A percentile compares a stretch with the other conserved stretches of the same genome.
phyloP scores from a whole-genome alignment of 2,329 filamentous ascomycete species.

The Fusarium equiseti region DNA sequence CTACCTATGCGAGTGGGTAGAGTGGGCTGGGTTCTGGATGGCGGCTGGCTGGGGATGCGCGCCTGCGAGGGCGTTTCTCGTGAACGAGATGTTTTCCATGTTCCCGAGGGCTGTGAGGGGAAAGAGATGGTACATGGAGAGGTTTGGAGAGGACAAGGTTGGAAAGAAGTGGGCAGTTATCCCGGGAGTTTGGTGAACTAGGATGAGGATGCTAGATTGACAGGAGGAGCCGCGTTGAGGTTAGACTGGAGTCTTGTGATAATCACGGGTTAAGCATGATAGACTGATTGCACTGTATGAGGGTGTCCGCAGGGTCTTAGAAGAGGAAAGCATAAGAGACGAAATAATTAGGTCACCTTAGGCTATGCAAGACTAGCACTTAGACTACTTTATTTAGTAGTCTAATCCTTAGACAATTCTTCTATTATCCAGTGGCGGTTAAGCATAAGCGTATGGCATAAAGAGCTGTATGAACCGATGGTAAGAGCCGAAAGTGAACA shows the following conservation, averaged over 20 bases:
- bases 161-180: conserved; percentile 79
- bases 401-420: background rate
- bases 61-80: conserved; percentile 82
- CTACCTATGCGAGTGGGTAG: conserved; percentile 96
- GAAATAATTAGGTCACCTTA: background rate
- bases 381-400: background rate
- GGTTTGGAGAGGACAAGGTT: conserved; percentile 87
- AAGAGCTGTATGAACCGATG: conserved; percentile 10
- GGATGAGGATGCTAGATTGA: conserved; percentile 37
- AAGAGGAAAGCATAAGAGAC: background rate
- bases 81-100: conserved; percentile 94
- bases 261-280: background rate
- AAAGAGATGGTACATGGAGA: conserved; percentile 85
- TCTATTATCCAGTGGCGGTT: background rate
- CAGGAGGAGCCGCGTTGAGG: conserved; percentile 1
- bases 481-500: conserved; percentile 25
- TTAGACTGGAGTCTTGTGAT: background rate
- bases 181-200: conserved; percentile 65
- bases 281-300: background rate
- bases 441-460: background rate
- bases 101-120: conserved; percentile 85
- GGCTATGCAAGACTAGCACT: background rate
- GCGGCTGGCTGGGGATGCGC: conserved; percentile 74
- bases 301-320: no score
- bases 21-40: conserved; percentile 93